A percentile compares a stretch with the other conserved stretches of the same genome.
Evolutionary conservation across 345 rosid species (phyloP).

Genomic region (Eucalyptus polybractea): DNA sequence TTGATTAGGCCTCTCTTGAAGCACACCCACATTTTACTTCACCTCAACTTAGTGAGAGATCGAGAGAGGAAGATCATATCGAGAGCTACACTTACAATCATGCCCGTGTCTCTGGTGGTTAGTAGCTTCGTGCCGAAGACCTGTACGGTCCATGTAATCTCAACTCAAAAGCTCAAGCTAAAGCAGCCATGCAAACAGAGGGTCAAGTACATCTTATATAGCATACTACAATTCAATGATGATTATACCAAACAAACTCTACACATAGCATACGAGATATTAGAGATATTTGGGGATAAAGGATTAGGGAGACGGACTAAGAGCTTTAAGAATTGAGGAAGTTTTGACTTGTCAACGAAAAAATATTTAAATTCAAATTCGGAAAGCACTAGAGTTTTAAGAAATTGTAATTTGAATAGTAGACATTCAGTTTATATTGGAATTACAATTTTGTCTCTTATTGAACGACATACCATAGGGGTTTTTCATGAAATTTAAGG

Average conservation of each 20-base stretch:
- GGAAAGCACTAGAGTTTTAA: background rate
- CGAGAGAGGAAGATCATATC: background rate
- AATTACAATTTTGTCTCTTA: background rate
- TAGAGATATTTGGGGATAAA: background rate
- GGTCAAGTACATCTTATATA: background rate
- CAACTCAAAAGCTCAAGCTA: background rate
- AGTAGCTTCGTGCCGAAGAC: background rate
- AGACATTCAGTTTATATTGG: background rate
- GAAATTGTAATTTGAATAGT: background rate
- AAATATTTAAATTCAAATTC: background rate
- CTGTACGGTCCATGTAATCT: background rate
- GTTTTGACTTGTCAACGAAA: background rate
- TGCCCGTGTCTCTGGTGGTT: background rate
- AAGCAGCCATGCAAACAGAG: background rate
- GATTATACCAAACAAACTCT: background rate
- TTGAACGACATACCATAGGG: background rate
- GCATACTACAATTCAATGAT: background rate
- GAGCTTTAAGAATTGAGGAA: background rate
- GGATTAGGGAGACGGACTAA: background rate
- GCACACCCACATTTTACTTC: background rate
- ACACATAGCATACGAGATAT: background rate
- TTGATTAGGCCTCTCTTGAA: background rate
- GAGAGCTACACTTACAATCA: background rate
- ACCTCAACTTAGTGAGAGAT: background rate
- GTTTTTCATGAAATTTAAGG: background rate